A percentile compares a stretch with the other conserved stretches of the same genome.
phyloP scores from a whole-genome alignment of 2,329 filamentous ascomycete genomes.

The Colletotrichum gloeosporioides region DNA sequence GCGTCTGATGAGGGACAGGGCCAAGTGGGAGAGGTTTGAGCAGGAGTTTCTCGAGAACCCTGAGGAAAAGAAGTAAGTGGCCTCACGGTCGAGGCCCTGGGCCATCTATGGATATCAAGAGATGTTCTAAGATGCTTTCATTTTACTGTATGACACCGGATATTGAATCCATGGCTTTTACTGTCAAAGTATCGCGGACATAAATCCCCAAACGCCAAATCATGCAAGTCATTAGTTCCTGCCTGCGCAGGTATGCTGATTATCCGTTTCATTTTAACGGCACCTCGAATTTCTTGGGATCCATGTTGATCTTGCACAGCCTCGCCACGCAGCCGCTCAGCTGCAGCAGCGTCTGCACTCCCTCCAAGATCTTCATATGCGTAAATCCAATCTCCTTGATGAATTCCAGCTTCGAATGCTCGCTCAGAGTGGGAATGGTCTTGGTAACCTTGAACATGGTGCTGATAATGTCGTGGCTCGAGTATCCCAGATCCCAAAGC shows the following conservation, averaged over 20 bases:
- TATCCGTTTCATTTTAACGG: slow-evolving; percentile 33
- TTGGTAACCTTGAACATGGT: slow-evolving; percentile 99
- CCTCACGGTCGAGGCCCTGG: not conserved
- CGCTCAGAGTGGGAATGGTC: slow-evolving; percentile 87
- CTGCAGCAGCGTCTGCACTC: slow-evolving; percentile 93
- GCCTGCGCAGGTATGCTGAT: not conserved
- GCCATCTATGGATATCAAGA: not conserved
- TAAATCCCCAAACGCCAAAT: slow-evolving; percentile 36
- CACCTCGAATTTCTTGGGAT: slow-evolving; percentile 76
- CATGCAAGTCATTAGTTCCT: slow-evolving; percentile 26
- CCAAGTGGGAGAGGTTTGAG: slow-evolving; percentile 73
- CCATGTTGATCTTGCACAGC: slow-evolving; percentile 96
- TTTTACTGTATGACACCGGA: slow-evolving; percentile 12
- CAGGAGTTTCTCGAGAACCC: slow-evolving; percentile 57
- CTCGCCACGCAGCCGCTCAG: slow-evolving; percentile 91
- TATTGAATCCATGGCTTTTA: not conserved
- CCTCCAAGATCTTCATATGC: slow-evolving; percentile 99
- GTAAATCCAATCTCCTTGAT: slow-evolving; percentile 99
- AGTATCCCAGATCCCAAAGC: slow-evolving; percentile 94
- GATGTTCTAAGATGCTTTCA: not conserved
- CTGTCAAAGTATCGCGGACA: not conserved
- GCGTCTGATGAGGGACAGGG: slow-evolving; percentile 66
- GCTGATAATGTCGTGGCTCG: slow-evolving; percentile 98
- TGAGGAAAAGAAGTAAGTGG: slow-evolving; percentile 32
- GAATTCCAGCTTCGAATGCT: slow-evolving; percentile 95